phyloP scores from a whole-genome alignment of 2,329 filamentous ascomycete species.

The Pseudogymnoascus sp. region DNA sequence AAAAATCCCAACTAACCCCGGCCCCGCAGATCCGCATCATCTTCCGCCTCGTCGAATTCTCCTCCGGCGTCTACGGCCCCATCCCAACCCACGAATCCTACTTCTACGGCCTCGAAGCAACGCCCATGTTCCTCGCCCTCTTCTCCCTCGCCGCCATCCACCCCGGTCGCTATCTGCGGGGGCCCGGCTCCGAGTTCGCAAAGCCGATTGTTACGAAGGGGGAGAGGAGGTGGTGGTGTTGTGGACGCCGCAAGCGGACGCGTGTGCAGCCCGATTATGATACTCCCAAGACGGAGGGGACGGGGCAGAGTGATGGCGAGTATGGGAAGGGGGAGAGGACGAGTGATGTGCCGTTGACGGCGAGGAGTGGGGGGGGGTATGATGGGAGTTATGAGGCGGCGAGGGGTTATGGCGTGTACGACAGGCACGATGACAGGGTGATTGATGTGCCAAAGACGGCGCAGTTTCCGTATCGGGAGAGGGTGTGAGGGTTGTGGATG shows the following conservation, averaged over 20 bases:
- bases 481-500: neutral
- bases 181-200: slow-evolving; percentile 38
- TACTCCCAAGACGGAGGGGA: neutral
- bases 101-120: slow-evolving; percentile 42
- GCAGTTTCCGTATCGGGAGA: neutral
- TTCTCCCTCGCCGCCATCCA: slow-evolving; percentile 36
- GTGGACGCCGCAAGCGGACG: neutral
- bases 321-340: neutral
- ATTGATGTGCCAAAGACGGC: neutral
- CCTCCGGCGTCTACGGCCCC: slow-evolving; percentile 39
- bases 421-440: neutral
- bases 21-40: slow-evolving; percentile 42
- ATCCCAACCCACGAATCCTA: slow-evolving; percentile 44
- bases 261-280: neutral
- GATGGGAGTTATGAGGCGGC: neutral
- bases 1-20: neutral
- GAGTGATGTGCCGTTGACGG: neutral
- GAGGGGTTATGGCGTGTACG: neutral
- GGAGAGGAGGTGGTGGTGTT: neutral
- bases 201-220: slow-evolving; percentile 19
- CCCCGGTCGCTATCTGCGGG: slow-evolving; percentile 38
- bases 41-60: slow-evolving; percentile 51
- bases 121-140: slow-evolving; percentile 45
- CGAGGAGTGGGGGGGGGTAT: neutral
- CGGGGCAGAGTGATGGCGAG: neutral